Evolutionary conservation across 805 yeast genomes (phyloP), one percentile per base, ranked within the genome.

Genomic region (Pichia paraexigua): DNA sequence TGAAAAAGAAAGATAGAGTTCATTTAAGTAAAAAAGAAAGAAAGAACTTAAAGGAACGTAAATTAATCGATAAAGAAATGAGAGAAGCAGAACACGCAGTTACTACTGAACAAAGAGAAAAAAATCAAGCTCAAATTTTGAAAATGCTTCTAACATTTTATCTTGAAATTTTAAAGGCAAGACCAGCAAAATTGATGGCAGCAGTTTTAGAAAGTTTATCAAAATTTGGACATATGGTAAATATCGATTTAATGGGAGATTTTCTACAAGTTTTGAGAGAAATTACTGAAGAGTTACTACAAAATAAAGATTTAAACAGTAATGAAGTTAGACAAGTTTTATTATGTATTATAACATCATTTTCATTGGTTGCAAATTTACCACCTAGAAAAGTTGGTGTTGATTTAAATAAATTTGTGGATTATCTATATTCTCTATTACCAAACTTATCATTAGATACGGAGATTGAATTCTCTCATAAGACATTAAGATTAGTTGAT

Each of bases 121-220:
- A 79, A 57, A 79, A 76, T 60, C 99, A 94, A 68, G 85, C 94
- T 0, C 90, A 89, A 58, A 83, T 90, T 6, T 73, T 94, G 54
- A 88, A 87, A 63, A 68, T 78, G 62, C 73, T 90, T 28, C 73
- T 94, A 54, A 75, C 84, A 1, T 68, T 88, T 21, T 94, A 94
- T 64, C 71, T 94, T 58, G 90, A 87, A 57, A 79, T 92, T 30
- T 72, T 94, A 56, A 85, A 78, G 64, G 76, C 76, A 18, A 75
- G 80, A 44, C 78, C 82, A 20, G 77, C 80, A 40, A 76, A 78
- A 20, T 71, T 94, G 49, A 82, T 89, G 74, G 96, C 95, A 9
- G 76, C 92, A 0, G 95, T 92, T 0, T 72, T 94, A 50, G 98
- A 94, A 70, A 98, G 98, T 3, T 70, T 94, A 51, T 87, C 97